Conservation (phyloP, 768 basidiomycete genomes). For the Pulveroboletus sp. region DNA sequence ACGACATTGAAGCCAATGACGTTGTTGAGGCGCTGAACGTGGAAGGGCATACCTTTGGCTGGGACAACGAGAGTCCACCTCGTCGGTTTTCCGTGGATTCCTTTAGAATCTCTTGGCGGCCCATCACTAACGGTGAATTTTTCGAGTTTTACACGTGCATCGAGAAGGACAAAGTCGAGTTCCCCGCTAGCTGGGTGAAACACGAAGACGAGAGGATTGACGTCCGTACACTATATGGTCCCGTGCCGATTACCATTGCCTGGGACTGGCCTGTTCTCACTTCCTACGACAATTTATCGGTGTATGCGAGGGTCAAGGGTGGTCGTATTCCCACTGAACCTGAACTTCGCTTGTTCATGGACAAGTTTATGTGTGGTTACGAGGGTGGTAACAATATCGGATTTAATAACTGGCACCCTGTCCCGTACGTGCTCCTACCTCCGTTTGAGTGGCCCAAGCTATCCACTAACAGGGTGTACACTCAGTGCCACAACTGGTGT, state of each 20-base stretch:
- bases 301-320: constrained; percentile 82
- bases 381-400: constrained; percentile 80
- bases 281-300: constrained; percentile 70
- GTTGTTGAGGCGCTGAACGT: constrained; percentile 33
- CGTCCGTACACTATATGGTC: constrained; percentile 87
- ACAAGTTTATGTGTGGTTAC: constrained; percentile 68
- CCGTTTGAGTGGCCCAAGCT: background rate
- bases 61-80: constrained; percentile 90
- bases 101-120: constrained; percentile 81
- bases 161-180: constrained; percentile 38
- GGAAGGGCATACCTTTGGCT: constrained; percentile 70
- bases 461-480: background rate
- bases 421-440: constrained; percentile 57
- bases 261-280: constrained; percentile 83
- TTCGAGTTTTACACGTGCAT: constrained; percentile 52
- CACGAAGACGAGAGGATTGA: constrained; percentile 23
- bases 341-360: constrained; percentile 77
- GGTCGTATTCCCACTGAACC: constrained; percentile 89
- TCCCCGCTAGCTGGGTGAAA: constrained; percentile 28
- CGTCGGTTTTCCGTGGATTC: constrained; percentile 52
- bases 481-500: constrained; percentile 65
- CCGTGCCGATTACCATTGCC: constrained; percentile 71
- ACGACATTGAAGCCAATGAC: constrained; percentile 78
- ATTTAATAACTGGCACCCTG: constrained; percentile 90
- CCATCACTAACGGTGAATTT: constrained; percentile 87